phyloP scores from a whole-genome alignment of 768 basidiomycete species.

The Leccinum uliginosum region DNA sequence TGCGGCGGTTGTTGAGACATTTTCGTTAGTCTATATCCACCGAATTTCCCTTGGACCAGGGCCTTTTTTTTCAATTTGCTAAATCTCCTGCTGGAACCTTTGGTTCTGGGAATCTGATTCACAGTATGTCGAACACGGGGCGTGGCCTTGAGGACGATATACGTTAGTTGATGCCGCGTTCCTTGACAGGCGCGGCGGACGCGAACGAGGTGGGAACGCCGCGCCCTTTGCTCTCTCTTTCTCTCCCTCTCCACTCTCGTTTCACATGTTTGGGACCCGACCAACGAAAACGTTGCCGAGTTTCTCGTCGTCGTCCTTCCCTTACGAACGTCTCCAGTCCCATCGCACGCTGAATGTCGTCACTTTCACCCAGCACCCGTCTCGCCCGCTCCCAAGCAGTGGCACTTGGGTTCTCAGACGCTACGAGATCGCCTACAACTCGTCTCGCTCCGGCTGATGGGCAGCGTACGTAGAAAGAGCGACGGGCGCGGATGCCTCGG shows the following conservation, averaged over 20 bases:
- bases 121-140: neutral
- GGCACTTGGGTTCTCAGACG: neutral
- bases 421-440: neutral
- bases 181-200: neutral
- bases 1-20: neutral
- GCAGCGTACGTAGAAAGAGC: neutral
- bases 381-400: neutral
- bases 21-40: neutral
- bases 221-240: neutral
- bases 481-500: conserved; percentile 11
- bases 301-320: neutral
- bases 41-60: neutral
- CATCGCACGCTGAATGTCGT: neutral
- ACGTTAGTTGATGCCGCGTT: neutral
- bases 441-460: neutral
- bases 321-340: neutral
- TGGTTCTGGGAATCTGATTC: neutral
- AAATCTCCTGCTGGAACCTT: neutral
- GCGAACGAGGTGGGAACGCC: neutral
- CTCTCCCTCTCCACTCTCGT: neutral
- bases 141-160: neutral
- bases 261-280: neutral
- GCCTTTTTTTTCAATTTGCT: neutral
- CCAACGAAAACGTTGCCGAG: neutral
- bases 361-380: neutral